Base-by-base conservation (phyloP, 2,329 filamentous ascomycete species). In the Ophiostoma populinum region DNA sequence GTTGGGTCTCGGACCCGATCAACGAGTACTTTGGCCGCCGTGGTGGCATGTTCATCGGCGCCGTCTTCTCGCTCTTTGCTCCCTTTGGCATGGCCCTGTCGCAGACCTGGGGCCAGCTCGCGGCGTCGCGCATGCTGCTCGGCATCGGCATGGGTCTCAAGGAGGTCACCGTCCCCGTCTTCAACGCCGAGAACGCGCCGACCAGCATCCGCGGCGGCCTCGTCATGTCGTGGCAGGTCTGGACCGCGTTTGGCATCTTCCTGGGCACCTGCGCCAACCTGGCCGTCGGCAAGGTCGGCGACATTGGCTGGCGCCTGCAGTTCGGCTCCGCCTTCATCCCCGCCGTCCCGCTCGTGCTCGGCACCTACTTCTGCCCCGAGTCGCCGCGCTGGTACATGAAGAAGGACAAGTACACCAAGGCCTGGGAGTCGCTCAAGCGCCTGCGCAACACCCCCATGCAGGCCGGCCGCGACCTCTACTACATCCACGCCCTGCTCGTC, bases 111-210 rank as follows among this genome's bases (percentile, higher is more conserved):
- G 63, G 61, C 50, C 69, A 81, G 47, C 67, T 85, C 44, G 65
- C 90, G 39, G 62, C 70, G 27, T 75, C 72, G 32, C 72, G 42
- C 27, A 67, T 87, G 41, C 61, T 80, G 10, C 65, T 87, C 40
- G 82, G 82, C 8, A 69, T 90, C 30, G 80, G 77, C 1, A 82
- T 86, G 58, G 80, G 80, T 19, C 65, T 76, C 12, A 85, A 85
- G 49, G 72, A 49, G 19, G 51, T 34, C 61, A 61, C 63, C 32
- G 76, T 82, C 2, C 80, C 80, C 0, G 74, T 86, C 19, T 86
- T 80, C 46, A 74, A 77, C 0, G 79, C 80, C 2, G 80, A 86
- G 52, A 80, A 71, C 38, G 68, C 74, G 0, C 79, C 79, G 0
- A 72, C 77, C 2, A 52, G 62, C 2, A 75, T 83, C 36, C 70